Conservation (phyloP, 2,329 filamentous ascomycete species). For the Rutstroemia sp. region DNA sequence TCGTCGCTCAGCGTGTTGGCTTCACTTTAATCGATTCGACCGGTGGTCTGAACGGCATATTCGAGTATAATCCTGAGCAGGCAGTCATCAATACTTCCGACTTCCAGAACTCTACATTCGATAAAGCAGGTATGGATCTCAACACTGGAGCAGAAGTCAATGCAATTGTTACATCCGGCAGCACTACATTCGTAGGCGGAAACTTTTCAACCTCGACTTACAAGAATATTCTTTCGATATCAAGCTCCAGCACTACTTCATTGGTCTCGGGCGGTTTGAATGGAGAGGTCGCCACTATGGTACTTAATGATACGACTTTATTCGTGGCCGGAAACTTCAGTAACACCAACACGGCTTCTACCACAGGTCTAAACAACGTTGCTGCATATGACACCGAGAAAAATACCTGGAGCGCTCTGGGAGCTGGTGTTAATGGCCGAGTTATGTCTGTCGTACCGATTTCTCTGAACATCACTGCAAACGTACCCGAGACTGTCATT, state of each 20-base stretch:
- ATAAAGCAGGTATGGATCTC: slow-evolving; percentile 67
- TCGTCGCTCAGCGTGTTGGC: slow-evolving; percentile 85
- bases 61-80: slow-evolving; percentile 71
- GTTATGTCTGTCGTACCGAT: slow-evolving; percentile 71
- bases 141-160: slow-evolving; percentile 59
- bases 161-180: slow-evolving; percentile 56
- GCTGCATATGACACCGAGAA: slow-evolving; percentile 65
- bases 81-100: slow-evolving; percentile 50
- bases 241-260: slow-evolving; percentile 52
- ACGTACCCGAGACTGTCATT: slow-evolving; percentile 64
- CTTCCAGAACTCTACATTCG: slow-evolving; percentile 66
- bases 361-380: slow-evolving; percentile 63
- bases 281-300: slow-evolving; percentile 65
- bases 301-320: slow-evolving; percentile 54
- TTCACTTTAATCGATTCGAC: slow-evolving; percentile 69
- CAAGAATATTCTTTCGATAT: slow-evolving; percentile 71
- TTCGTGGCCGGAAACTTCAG: slow-evolving; percentile 79
- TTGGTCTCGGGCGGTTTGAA: slow-evolving; percentile 70
- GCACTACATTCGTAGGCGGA: slow-evolving; percentile 69
- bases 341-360: slow-evolving; percentile 55
- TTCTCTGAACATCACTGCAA: slow-evolving; percentile 66
- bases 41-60: slow-evolving; percentile 80
- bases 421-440: slow-evolving; percentile 75
- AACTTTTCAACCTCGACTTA: slow-evolving; percentile 67
- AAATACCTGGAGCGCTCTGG: slow-evolving; percentile 70